phyloP scores from a whole-genome alignment of 2,329 filamentous ascomycete genomes.

The Rhinocladiella similis region DNA sequence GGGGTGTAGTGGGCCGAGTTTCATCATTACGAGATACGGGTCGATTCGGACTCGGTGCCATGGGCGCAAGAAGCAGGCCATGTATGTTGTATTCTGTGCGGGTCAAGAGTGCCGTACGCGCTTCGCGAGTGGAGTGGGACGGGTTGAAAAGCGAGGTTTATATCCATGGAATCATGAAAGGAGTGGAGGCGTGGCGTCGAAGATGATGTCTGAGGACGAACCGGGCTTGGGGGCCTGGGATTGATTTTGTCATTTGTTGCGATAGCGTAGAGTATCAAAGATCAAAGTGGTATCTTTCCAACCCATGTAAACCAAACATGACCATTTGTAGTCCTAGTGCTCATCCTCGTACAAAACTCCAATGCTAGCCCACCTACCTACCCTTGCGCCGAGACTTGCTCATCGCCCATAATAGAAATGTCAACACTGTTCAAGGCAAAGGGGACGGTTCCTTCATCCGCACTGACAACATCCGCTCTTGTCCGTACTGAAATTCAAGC shows the following conservation, averaged over 20 bases:
- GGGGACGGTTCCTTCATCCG: conserved; percentile 2
- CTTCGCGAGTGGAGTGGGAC: neutral
- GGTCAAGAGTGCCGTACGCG: conserved; percentile 4
- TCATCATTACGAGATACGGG: conserved; percentile 10
- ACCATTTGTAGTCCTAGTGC: too few relatives aligned
- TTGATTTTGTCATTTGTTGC: too few relatives aligned
- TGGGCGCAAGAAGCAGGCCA: conserved; percentile 4
- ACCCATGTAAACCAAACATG: too few relatives aligned
- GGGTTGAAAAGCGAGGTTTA: conserved; percentile 13
- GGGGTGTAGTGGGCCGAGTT: conserved; percentile 7
- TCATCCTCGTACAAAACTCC: too few relatives aligned
- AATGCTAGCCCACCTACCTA: too few relatives aligned
- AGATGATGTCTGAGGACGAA: neutral
- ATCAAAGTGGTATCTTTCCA: too few relatives aligned
- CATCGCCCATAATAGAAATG: too few relatives aligned
- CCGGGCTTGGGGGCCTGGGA: too few relatives aligned
- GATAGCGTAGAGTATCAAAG: too few relatives aligned
- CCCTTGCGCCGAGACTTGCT: too few relatives aligned
- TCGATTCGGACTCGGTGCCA: conserved; percentile 11
- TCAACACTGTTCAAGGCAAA: too few relatives aligned
- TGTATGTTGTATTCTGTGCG: conserved; percentile 6
- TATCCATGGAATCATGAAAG: conserved; percentile 12
- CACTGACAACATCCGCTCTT: conserved; percentile 19
- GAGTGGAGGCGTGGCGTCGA: conserved; percentile 11
- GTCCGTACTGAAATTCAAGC: conserved; percentile 16